phyloP scores from a whole-genome alignment of 164 flowering plant genomes.

The Macadamia integrifolia region DNA sequence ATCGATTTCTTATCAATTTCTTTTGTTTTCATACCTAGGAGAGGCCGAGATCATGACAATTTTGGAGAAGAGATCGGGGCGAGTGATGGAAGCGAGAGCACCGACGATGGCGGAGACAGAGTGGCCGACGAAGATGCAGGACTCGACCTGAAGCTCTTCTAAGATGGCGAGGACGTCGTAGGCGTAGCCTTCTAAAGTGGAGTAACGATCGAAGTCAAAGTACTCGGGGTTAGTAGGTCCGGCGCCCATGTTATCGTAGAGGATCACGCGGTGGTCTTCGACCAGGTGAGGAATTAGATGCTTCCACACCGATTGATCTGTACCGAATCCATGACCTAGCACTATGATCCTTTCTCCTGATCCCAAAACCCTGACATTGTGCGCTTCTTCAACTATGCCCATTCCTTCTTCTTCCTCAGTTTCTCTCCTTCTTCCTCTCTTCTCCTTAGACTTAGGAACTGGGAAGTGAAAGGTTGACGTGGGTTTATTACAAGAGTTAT shows the following conservation, averaged over 20 bases:
- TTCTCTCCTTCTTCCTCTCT: not conserved
- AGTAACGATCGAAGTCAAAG: conserved; percentile 58
- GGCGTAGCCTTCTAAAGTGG: conserved; percentile 49
- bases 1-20: too few species aligned
- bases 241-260: conserved; percentile 59
- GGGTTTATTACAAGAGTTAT: too few species aligned
- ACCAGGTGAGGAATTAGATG: conserved; percentile 48
- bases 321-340: conserved; percentile 52
- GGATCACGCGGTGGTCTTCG: conserved; percentile 26
- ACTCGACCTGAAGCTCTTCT: conserved; percentile 48
- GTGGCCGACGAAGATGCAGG: conserved; percentile 86
- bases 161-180: conserved; percentile 49
- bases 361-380: conserved; percentile 40
- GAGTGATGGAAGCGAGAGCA: conserved; percentile 64
- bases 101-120: conserved; percentile 78
- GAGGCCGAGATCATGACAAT: conserved; percentile 64
- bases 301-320: conserved; percentile 58
- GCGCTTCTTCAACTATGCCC: conserved; percentile 52
- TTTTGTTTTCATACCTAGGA: conserved; percentile 48
- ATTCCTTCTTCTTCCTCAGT: conserved; percentile 9
- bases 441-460: not conserved
- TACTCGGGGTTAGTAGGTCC: conserved; percentile 59
- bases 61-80: conserved; percentile 89
- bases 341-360: conserved; percentile 30
- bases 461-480: too few species aligned